Percentiles rank a stretch among this genome's conserved stretches.
Conservation (phyloP, 352 stramenopile genomes). For the Phytophthora uliginosa region DNA sequence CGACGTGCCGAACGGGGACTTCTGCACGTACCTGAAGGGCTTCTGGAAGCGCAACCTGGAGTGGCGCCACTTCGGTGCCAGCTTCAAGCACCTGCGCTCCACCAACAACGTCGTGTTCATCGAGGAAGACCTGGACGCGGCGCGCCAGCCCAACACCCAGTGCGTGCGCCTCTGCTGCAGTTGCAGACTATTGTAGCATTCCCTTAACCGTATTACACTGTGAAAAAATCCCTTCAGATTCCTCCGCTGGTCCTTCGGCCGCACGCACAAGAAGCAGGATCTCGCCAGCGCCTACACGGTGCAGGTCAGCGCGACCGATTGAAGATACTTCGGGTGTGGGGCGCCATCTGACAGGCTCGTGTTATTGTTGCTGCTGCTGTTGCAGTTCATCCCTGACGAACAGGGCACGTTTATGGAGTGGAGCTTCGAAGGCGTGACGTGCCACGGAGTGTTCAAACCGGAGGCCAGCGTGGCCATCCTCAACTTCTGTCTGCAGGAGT, state of each 20-base stretch:
- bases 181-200: neutral
- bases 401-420: conserved; percentile 89
- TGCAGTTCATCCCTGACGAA: conserved; percentile 83
- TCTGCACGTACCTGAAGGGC: conserved; percentile 75
- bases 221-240: conserved; percentile 52
- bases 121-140: conserved; percentile 77
- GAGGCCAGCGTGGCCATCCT: conserved; percentile 85
- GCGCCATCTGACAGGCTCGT: neutral
- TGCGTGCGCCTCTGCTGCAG: conserved; percentile 22
- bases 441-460: conserved; percentile 85
- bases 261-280: conserved; percentile 76
- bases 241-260: conserved; percentile 84
- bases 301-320: conserved; percentile 45
- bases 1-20: conserved; percentile 73
- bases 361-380: conserved; percentile 8
- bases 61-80: conserved; percentile 80
- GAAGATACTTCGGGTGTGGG: neutral
- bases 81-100: conserved; percentile 82
- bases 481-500: conserved; percentile 86
- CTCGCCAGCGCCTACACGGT: conserved; percentile 83
- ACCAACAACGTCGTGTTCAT: conserved; percentile 89
- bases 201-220: neutral
- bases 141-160: conserved; percentile 80
- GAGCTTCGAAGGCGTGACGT: conserved; percentile 88
- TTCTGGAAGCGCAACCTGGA: conserved; percentile 90